phyloP scores from a whole-genome alignment of 2,329 filamentous ascomycete species.

The Hawksworthiomyces lignivorus region DNA sequence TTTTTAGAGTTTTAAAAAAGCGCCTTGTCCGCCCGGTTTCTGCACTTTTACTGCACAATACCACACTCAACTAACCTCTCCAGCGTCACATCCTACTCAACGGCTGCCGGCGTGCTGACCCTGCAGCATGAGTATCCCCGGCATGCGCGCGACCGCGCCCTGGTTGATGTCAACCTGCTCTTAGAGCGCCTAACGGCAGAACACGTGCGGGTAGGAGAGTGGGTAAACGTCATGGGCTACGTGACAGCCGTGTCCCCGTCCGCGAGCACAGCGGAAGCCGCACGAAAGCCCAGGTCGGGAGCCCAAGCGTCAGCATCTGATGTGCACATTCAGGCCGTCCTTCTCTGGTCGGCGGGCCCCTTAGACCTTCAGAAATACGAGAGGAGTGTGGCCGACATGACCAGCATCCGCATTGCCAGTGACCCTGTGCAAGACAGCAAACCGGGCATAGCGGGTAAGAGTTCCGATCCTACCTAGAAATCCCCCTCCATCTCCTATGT shows the following conservation, averaged over 20 bases:
- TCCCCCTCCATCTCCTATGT: too few species aligned
- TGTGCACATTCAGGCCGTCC: conserved; percentile 60
- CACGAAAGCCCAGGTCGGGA: too few species aligned
- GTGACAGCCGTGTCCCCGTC: too few species aligned
- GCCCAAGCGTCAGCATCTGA: conserved; percentile 3
- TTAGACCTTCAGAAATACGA: conserved; percentile 68
- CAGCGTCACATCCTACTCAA: conserved; percentile 45
- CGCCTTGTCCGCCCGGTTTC: too few species aligned
- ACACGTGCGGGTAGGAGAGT: conserved; percentile 65
- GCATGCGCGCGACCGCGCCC: conserved; percentile 37
- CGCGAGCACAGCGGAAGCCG: too few species aligned
- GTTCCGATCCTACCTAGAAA: too few species aligned
- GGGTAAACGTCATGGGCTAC: conserved; percentile 86
- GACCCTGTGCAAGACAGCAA: too few species aligned
- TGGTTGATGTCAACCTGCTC: conserved; percentile 65
- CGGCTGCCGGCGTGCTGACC: conserved; percentile 50
- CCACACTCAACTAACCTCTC: neutral
- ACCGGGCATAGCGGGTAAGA: too few species aligned
- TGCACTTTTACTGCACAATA: too few species aligned
- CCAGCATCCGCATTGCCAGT: too few species aligned
- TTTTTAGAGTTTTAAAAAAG: too few species aligned
- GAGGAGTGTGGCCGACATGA: conserved; percentile 34
- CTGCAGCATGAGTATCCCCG: conserved; percentile 61
- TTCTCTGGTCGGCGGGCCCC: conserved; percentile 70
- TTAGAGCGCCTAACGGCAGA: conserved; percentile 56